Evolutionary conservation across 2,329 filamentous ascomycete species (phyloP), one percentile per base, ranked within the genome.

Genomic region (Bipolaris gigantea): DNA sequence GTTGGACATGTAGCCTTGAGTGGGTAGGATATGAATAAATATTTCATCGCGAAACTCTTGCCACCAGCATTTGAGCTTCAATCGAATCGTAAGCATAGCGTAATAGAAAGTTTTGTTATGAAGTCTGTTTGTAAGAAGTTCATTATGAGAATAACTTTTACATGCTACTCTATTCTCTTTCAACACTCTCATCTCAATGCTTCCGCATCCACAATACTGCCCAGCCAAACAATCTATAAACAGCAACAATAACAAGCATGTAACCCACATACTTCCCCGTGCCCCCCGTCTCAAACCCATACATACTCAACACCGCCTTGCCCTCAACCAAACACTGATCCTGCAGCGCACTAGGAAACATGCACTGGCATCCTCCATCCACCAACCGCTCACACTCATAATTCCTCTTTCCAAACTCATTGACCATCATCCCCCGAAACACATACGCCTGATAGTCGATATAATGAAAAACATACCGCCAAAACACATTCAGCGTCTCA

Each of bases 341-440:
- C 36, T 81, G 82, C 53, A 92, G 70, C 57, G 81, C 79, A 5
- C 83, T 87, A 34, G 81, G 74, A 72, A 88, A 94, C 83, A 90
- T 88, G 76, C 90, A 95, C 36, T 81, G 80, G 63, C 85, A 91
- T 0, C 73, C 74, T 0, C 68, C 56, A 16, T 48, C 59, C 10
- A 32, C 47, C 43, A 43, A 1, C 32, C 21, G 42, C 58, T 79
- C 75, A 68, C 89, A 93, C 3, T 75, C 71, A 71, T 89, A 95
- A 3, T 77, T 81, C 13, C 89, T 79, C 16, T 82, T 61, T 1
- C 78, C 77, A 71, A 96, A 94, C 76, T 96, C 89, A 67, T 94
- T 95, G 48, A 93, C 86, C 89, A 95, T 94, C 90, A 96, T 94
- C 13, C 89, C 90, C 69, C 93, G 85, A 70, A 95, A 96, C 3